Percentiles rank a stretch among this genome's conserved stretches.
Conservation (phyloP, 768 basidiomycete genomes). For the Neoboletus subvelutipes region DNA sequence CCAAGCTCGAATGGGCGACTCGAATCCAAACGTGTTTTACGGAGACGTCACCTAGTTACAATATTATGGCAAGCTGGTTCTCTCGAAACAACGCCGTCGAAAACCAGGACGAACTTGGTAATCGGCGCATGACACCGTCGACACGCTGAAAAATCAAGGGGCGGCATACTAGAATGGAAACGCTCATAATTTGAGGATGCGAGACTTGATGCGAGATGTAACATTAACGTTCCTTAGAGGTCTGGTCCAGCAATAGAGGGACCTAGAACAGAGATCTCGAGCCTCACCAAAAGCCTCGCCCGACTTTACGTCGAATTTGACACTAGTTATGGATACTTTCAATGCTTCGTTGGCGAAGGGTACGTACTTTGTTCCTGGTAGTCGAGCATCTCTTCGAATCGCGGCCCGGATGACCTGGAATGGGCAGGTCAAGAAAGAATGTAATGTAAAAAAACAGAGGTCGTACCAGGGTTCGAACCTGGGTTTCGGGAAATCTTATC, state of each 20-base stretch:
- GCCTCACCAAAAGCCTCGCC: neutral
- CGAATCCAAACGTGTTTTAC: neutral
- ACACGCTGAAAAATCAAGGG: neutral
- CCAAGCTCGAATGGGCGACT: neutral
- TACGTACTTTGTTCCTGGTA: neutral
- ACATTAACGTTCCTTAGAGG: too few species aligned
- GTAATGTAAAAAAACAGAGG: constrained; percentile 19
- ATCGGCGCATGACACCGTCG: neutral
- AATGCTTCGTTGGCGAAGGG: neutral
- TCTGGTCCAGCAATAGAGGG: neutral
- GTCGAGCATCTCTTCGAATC: neutral
- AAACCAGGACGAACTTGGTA: neutral
- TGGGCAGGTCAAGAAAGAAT: neutral
- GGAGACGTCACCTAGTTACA: constrained; percentile 15
- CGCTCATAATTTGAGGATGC: neutral
- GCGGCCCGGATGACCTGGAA: too few species aligned
- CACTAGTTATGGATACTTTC: neutral
- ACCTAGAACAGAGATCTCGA: neutral
- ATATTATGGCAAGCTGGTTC: constrained; percentile 13
- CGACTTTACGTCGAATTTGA: neutral
- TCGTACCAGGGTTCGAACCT: constrained; percentile 40
- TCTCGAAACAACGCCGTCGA: neutral
- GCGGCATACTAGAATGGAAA: constrained; percentile 2
- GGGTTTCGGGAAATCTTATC: constrained; percentile 34
- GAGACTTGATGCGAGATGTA: neutral